Evolutionary conservation across 2,329 filamentous ascomycete genomes (phyloP).

Genomic region (Cercospora sesami): DNA sequence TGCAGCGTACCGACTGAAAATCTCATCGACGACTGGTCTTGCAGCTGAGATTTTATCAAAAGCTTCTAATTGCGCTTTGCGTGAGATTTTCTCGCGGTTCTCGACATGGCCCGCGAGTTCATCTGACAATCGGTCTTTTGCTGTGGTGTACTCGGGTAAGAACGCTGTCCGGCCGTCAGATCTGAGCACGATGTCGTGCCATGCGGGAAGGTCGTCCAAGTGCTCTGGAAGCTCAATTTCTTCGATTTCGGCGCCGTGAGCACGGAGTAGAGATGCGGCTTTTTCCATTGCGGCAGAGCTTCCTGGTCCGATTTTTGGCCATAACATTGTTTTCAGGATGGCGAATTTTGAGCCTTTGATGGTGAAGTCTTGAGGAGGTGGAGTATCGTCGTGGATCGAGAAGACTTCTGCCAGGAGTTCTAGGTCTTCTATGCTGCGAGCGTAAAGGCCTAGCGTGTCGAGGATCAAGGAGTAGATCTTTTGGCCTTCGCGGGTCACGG

Average conservation of each 20-base stretch:
- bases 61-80: constrained; percentile 53
- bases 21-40: constrained; percentile 56
- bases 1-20: constrained; percentile 55
- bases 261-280: constrained; percentile 38
- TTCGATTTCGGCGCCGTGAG: constrained; percentile 56
- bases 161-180: constrained; percentile 58
- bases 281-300: constrained; percentile 41
- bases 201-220: constrained; percentile 53
- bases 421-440: constrained; percentile 59
- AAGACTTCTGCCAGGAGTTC: constrained; percentile 58
- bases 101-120: constrained; percentile 55
- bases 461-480: constrained; percentile 60
- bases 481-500: constrained; percentile 62
- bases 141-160: constrained; percentile 53
- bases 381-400: constrained; percentile 48
- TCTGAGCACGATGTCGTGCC: constrained; percentile 54
- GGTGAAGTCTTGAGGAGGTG: constrained; percentile 28
- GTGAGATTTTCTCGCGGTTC: constrained; percentile 47
- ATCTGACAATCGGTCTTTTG: constrained; percentile 50
- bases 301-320: constrained; percentile 45
- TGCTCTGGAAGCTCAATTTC: constrained; percentile 56
- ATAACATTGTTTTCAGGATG: constrained; percentile 56
- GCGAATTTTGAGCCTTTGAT: constrained; percentile 57
- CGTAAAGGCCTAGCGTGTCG: constrained; percentile 64
- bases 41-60: constrained; percentile 58